These are phyloP conservation scores for Chaetoscypha palmicola DNA, from an alignment of 2,329 filamentous ascomycete genomes.

Conservation along the genomic window DNA sequence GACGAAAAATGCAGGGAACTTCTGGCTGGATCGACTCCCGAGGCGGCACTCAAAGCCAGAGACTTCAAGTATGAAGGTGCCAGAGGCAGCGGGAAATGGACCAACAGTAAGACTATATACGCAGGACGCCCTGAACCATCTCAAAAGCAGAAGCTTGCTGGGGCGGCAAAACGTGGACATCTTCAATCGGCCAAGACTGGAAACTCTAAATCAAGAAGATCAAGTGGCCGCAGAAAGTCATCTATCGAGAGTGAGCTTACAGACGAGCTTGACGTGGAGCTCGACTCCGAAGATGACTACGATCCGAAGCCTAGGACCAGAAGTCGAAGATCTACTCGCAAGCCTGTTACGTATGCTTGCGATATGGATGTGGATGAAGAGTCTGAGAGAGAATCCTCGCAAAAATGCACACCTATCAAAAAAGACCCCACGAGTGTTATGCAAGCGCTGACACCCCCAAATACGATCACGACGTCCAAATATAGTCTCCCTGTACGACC, in stretches of 20 bases:
- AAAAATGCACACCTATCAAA: no score
- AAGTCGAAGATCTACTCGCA: neutral
- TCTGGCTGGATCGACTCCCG: neutral
- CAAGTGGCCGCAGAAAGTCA: no score
- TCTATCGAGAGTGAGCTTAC: no score
- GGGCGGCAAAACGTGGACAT: neutral
- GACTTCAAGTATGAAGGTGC: neutral
- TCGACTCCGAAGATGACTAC: slow-evolving; percentile 12
- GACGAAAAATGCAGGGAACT: neutral
- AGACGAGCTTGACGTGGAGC: slow-evolving; percentile 5
- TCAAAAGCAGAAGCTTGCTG: neutral
- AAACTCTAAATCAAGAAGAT: no score
- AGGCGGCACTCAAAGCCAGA: neutral
- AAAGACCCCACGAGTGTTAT: no score
- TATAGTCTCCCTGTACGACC: no score
- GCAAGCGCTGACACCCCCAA: no score
- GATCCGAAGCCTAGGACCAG: slow-evolving; percentile 1
- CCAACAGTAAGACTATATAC: neutral
- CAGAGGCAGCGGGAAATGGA: neutral
- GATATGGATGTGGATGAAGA: no score
- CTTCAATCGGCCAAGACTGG: neutral
- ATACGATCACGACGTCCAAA: no score
- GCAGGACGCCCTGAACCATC: neutral
- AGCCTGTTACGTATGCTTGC: no score
- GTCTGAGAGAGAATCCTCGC: no score